A percentile compares a stretch with the other conserved stretches of the same genome.
Conservation (phyloP, 1,139 yeast species). For the Geotrichum klebahnii region DNA sequence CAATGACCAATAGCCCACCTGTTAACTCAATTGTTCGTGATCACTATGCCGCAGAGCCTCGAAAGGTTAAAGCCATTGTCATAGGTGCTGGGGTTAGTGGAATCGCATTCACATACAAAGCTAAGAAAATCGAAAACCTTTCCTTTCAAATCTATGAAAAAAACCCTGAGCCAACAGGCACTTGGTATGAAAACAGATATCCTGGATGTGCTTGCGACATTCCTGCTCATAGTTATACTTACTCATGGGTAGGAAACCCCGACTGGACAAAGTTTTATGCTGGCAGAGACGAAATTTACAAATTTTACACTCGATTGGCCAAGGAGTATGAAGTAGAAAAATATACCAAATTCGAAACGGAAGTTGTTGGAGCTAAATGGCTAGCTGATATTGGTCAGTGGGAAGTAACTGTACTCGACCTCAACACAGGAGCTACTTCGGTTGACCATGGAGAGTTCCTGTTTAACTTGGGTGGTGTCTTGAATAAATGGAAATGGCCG, state of each 20-base stretch:
- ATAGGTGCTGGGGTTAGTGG: slow-evolving; percentile 44
- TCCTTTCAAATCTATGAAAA: slow-evolving; percentile 28
- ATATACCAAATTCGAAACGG: not conserved
- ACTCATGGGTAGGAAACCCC: slow-evolving; percentile 27
- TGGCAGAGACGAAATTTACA: slow-evolving; percentile 23
- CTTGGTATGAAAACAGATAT: slow-evolving; percentile 31
- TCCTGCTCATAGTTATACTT: slow-evolving; percentile 26
- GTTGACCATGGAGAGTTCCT: not conserved
- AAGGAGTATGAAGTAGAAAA: slow-evolving; percentile 23
- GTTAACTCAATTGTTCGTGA: not conserved
- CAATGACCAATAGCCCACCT: no score
- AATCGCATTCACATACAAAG: slow-evolving; percentile 27
- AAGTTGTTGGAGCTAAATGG: slow-evolving; percentile 9
- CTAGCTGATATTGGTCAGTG: not conserved
- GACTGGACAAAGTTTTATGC: slow-evolving; percentile 26
- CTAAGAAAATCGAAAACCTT: slow-evolving; percentile 23
- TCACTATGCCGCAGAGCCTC: not conserved
- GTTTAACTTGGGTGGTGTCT: not conserved
- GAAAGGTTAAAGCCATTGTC: slow-evolving; percentile 25
- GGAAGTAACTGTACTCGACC: not conserved
- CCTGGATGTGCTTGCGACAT: slow-evolving; percentile 28
- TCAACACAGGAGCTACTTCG: not conserved
- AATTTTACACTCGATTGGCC: slow-evolving; percentile 24
- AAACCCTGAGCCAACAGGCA: slow-evolving; percentile 31
- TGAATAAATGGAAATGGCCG: not conserved